A percentile compares a stretch with the other conserved stretches of the same genome.
These are phyloP conservation scores for Stygiomarasmius scandens DNA, from an alignment of 1,284 basidiomycete species.

Conservation along the genomic window DNA sequence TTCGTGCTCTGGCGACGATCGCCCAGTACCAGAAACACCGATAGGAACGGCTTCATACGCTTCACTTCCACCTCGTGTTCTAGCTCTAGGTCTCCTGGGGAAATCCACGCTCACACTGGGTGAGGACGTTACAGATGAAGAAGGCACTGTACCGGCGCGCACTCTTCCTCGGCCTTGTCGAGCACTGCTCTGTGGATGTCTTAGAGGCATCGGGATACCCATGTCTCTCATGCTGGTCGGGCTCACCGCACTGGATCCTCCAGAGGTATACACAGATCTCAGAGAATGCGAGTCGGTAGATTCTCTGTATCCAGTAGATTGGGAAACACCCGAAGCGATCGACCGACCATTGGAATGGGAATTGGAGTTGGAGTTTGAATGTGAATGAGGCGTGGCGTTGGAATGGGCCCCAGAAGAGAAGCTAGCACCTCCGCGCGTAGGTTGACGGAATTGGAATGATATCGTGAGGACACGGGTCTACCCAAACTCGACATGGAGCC, in stretches of 20 bases:
- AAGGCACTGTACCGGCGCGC: conserved; percentile 56
- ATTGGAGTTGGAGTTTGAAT: conserved; percentile 32
- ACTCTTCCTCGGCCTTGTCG: conserved; percentile 48
- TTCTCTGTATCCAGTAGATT: conserved; percentile 61
- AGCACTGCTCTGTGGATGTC: conserved; percentile 46
- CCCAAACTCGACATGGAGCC: conserved; percentile 81
- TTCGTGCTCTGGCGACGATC: conserved; percentile 36
- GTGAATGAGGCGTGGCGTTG: conserved; percentile 24
- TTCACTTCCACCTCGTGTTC: conserved; percentile 49
- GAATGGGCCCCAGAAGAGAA: conserved; percentile 39
- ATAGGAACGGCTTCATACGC: conserved; percentile 32
- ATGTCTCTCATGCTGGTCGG: conserved; percentile 38
- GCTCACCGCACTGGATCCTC: conserved; percentile 26
- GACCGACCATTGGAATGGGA: conserved; percentile 40
- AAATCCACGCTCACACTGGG: conserved; percentile 48
- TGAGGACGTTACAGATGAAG: conserved; percentile 42
- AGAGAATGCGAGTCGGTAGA: conserved; percentile 54
- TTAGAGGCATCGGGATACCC: conserved; percentile 71
- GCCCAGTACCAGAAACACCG: conserved; percentile 29
- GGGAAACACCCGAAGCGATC: conserved; percentile 43
- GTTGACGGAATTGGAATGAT: conserved; percentile 71
- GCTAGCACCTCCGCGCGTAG: conserved; percentile 45
- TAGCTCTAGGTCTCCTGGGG: conserved; percentile 37
- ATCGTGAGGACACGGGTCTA: conserved; percentile 68
- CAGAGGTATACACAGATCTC: conserved; percentile 31